Base-by-base conservation (phyloP, 768 basidiomycete species). In the Lanmaoa pseudosensibilis region DNA sequence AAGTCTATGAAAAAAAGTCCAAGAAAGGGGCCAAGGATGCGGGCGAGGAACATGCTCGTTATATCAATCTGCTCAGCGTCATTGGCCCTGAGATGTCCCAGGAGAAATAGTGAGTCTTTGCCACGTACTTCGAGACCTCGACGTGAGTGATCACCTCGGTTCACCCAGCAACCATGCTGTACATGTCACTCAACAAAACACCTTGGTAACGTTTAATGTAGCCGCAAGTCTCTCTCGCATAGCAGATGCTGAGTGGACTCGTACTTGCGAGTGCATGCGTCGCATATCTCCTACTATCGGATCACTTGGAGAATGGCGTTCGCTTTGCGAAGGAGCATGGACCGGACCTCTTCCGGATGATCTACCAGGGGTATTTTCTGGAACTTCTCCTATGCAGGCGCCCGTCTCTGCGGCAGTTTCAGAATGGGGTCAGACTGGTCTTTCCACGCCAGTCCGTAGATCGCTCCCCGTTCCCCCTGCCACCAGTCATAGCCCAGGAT, bases 231-330 rank as follows among this genome's bases (percentile, higher is more conserved):
- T 92, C 19, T 78, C 86, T 10, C 80, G 87, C 25, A 74, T 91
- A n/a, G 89, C 88, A 1, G 89, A 92, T 54, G 83, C 84, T 7
- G 88, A 91, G 72, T 93, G 90, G 90, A 66, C 80, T 23, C 83
- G 83, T 37, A 73, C 81, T 13, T 89, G 87, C 62, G 90, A 92
- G 74, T 78, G 78, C n/a, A 80, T 91, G 23, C 81, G 89, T 40
- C 78, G 84, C 6, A 81, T 82, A 61, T 79, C 86, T 15, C 84
- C 88, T 0, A 79, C 79, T 13, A 77, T 93, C 34, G 90, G 88
- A 0, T 77, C 76, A n/a, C 75, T 92, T 4, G 86, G 84, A 5
- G 83, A 89, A 75, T 90, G 84, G 83, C 78, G 83, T 50, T 77
- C 84, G 6, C 73, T 88, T 3, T 92, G 90, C 63, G 90, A 93